Evolutionary conservation across 305 asterid genomes (phyloP), one percentile per base, ranked within the genome.

Genomic region (Rubia tinctorum): DNA sequence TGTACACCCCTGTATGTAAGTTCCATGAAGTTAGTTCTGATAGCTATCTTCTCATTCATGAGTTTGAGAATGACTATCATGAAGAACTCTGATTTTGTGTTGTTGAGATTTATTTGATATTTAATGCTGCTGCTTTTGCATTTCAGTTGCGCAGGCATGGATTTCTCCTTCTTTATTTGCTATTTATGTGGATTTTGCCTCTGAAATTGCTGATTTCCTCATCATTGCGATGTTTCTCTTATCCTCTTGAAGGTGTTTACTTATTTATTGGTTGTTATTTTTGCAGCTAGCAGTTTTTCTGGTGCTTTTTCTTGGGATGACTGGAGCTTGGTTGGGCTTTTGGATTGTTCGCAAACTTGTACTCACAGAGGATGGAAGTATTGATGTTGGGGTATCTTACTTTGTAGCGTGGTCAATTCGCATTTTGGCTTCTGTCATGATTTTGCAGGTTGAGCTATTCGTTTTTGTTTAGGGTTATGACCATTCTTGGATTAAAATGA

Each of bases 1-100:
- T 92, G 88, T 84, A 90, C 84, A 81, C 85, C 83, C 97, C 95
- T 92, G 99, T 95, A 92, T 86, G 99, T 89, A 90, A 88, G 98
- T 92, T 86, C 79, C 83, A 76, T 68, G 71, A 80, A 67, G 75
- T 82, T 75, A 66, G 74, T 82, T 82, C 72, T 79, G 55, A 37
- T 75, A 53, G 69, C 59, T 75, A 59, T 55, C 75, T 64, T 72
- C 78, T 51, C 61, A 61, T 42, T 42, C 66, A 25, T 40, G 37
- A 44, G 39, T 65, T 74, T 71, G 74, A 74, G 65, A 66, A 34
- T 75, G 42, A 60, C 45, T 47, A 61, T 53, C 69, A 72, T 63
- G 34, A 68, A 77, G 49, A 30, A 71, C 76, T 17, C 66, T 76
- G 39, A 0, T 71, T 74, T 71, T 5, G 14, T 49, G 55, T 39